Conservation (phyloP, 2,329 filamentous ascomycete genomes). For the Fusarium bulbicola region DNA sequence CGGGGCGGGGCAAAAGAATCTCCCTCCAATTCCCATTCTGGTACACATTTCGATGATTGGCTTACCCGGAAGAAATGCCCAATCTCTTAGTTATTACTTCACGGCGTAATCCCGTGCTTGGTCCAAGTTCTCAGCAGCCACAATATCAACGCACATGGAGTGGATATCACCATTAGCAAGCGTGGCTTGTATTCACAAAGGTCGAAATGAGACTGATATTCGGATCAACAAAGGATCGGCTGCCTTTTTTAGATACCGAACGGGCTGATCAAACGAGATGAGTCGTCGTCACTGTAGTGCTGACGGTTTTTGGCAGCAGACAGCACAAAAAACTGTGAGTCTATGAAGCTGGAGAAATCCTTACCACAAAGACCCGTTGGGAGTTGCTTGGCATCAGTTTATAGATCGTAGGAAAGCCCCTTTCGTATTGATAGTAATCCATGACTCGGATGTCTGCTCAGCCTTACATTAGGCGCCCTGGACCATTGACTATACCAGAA, state of each 20-base stretch:
- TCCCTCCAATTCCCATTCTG: neutral
- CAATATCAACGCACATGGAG: neutral
- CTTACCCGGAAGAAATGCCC: constrained; percentile 2
- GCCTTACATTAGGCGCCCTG: neutral
- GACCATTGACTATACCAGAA: neutral
- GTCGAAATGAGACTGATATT: constrained; percentile 17
- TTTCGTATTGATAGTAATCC: neutral
- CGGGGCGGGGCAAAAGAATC: constrained; percentile 18
- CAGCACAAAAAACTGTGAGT: neutral
- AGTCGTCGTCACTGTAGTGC: neutral
- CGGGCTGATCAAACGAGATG: neutral
- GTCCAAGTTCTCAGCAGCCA: constrained; percentile 17
- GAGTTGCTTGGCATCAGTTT: neutral
- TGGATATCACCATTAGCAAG: constrained; percentile 10
- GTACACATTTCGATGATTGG: constrained; percentile 7
- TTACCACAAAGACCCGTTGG: neutral
- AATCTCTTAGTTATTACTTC: constrained; percentile 2
- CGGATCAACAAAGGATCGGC: constrained; percentile 19
- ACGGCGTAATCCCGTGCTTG: constrained; percentile 8
- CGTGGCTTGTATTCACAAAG: constrained; percentile 4
- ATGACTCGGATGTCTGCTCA: neutral
- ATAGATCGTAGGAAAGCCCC: neutral
- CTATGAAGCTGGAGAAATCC: neutral
- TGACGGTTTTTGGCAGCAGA: neutral
- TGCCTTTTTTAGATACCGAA: neutral